phyloP scores from a whole-genome alignment of 2,329 filamentous ascomycete species.

The Arachnomyces sp. region DNA sequence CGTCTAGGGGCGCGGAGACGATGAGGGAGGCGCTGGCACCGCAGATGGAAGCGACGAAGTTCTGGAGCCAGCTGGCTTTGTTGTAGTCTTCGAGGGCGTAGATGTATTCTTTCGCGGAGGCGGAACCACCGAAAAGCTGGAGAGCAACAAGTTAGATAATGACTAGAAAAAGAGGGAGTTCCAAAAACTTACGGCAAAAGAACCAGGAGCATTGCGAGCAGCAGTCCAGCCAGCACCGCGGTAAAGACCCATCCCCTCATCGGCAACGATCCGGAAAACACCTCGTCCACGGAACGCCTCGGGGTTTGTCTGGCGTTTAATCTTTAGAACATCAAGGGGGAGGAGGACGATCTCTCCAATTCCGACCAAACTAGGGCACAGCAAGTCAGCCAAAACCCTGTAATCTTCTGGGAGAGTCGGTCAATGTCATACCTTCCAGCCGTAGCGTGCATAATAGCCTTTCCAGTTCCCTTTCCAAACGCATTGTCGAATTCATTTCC shows the following conservation, averaged over 20 bases:
- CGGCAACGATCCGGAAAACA: constrained; percentile 76
- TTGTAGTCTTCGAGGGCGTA: constrained; percentile 92
- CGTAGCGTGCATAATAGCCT: constrained; percentile 95
- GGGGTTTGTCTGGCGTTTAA: constrained; percentile 98
- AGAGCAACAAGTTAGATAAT: constrained; percentile 9
- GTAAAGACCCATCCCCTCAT: constrained; percentile 94
- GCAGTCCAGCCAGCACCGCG: constrained; percentile 97
- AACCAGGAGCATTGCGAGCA: constrained; percentile 90
- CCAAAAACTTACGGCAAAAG: constrained; percentile 68
- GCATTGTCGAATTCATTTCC: constrained; percentile 74
- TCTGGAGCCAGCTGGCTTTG: constrained; percentile 85
- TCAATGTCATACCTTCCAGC: constrained; percentile 63
- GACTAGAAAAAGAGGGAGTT: constrained; percentile 13
- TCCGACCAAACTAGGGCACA: constrained; percentile 64
- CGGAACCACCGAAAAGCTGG: constrained; percentile 91
- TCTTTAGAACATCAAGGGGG: constrained; percentile 94
- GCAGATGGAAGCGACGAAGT: constrained; percentile 92
- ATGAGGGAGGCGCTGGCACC: constrained; percentile 92
- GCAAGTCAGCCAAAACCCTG: constrained; percentile 6
- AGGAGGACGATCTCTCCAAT: constrained; percentile 95
- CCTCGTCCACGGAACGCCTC: constrained; percentile 94
- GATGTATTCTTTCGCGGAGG: constrained; percentile 94
- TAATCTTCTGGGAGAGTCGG: background rate
- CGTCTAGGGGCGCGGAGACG: constrained; percentile 91
- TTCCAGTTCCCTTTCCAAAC: constrained; percentile 94